phyloP scores from a whole-genome alignment of 108 stramenopile species.

The Aurantiochytrium sp. region DNA sequence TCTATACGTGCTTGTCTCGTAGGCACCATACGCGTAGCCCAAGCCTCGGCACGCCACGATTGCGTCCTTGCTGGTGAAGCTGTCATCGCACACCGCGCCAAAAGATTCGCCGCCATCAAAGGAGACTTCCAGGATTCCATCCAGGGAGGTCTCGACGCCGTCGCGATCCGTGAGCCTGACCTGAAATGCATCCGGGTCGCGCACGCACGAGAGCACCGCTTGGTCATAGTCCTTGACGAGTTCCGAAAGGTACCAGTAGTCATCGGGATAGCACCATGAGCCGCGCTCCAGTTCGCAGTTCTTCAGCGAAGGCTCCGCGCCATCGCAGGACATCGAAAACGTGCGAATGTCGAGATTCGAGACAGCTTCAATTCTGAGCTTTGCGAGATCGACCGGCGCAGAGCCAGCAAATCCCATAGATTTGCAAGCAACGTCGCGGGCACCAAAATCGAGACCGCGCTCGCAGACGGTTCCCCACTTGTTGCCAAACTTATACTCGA shows the following conservation, averaged over 20 bases:
- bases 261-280: background rate
- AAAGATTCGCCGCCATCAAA: background rate
- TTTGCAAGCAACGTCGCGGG: background rate
- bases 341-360: too few relatives aligned
- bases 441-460: background rate
- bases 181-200: background rate
- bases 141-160: background rate
- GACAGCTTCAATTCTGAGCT: background rate
- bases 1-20: too few relatives aligned
- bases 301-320: background rate
- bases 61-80: background rate
- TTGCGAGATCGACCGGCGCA: background rate
- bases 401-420: background rate
- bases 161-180: background rate
- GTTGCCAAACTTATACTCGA: background rate
- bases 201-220: too few relatives aligned
- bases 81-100: background rate
- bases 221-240: too few relatives aligned
- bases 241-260: too few relatives aligned
- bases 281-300: too few relatives aligned
- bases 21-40: background rate
- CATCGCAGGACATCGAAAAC: background rate
- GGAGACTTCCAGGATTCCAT: background rate
- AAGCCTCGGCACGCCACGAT: background rate
- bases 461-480: background rate